Conservation (phyloP, 768 basidiomycete genomes). For the Suillus placidus region DNA sequence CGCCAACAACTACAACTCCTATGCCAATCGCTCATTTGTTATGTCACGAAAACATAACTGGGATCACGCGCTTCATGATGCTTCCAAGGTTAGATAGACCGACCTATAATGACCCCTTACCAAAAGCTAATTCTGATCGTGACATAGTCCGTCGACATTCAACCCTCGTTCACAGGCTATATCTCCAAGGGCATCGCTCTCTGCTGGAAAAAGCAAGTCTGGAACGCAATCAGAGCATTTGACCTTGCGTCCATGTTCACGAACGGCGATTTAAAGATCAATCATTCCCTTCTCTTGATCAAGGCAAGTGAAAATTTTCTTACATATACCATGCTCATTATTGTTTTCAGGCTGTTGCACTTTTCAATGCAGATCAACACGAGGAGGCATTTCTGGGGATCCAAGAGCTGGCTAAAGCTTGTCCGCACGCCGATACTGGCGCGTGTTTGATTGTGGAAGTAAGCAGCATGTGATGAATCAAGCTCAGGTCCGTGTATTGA, state of each 20-base stretch:
- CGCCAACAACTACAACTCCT: neutral
- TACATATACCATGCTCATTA: neutral
- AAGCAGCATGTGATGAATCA: neutral
- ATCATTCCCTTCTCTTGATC: neutral
- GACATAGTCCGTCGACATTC: neutral
- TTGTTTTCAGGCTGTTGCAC: neutral
- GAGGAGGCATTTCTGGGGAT: neutral
- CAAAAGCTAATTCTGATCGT: neutral
- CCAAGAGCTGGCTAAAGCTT: neutral
- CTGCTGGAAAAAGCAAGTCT: neutral
- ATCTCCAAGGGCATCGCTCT: neutral
- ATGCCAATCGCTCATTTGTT: too few relatives aligned
- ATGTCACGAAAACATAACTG: too few relatives aligned
- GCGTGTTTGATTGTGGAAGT: neutral
- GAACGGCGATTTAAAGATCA: neutral
- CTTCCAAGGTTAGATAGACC: neutral
- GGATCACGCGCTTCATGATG: too few relatives aligned
- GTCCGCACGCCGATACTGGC: neutral
- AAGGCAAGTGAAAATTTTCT: neutral
- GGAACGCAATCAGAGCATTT: neutral
- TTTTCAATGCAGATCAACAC: neutral
- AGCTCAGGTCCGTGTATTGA: neutral
- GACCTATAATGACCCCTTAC: too few relatives aligned
- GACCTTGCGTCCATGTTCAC: neutral
- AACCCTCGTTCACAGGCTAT: neutral